Evolutionary conservation across 768 basidiomycete species (phyloP).

Genomic region (Leucogyrophana mollusca): DNA sequence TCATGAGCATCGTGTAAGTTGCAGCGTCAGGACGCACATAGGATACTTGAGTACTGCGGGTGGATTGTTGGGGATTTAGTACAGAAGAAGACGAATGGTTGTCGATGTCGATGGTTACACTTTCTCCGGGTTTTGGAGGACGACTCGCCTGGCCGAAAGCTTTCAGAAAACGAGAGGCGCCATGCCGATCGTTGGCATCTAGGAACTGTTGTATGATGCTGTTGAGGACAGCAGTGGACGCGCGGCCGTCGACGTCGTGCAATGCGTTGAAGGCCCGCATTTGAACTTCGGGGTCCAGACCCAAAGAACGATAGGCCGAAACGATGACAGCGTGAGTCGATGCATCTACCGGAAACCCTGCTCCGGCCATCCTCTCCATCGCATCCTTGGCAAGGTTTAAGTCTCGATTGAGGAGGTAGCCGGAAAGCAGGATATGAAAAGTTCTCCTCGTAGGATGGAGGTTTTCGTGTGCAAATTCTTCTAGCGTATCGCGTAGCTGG

Average conservation of each 20-base stretch:
- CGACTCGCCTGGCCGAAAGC: slow-evolving; percentile 40
- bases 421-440: slow-evolving; percentile 66
- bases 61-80: neutral
- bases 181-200: slow-evolving; percentile 49
- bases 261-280: slow-evolving; percentile 49
- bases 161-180: slow-evolving; percentile 46
- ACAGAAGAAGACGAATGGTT: slow-evolving; percentile 9
- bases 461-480: slow-evolving; percentile 46
- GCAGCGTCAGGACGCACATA: slow-evolving; percentile 46
- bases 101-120: slow-evolving; percentile 32
- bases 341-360: slow-evolving; percentile 52
- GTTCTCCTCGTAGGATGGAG: slow-evolving; percentile 58
- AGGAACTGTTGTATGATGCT: slow-evolving; percentile 62
- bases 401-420: slow-evolving; percentile 68
- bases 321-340: slow-evolving; percentile 62
- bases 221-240: slow-evolving; percentile 63
- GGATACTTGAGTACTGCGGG: neutral
- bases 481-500: slow-evolving; percentile 42
- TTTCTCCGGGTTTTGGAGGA: slow-evolving; percentile 15
- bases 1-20: slow-evolving; percentile 66
- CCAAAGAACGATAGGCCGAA: slow-evolving; percentile 57
- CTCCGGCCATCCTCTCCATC: slow-evolving; percentile 55
- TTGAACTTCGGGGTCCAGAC: slow-evolving; percentile 55
- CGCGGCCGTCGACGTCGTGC: slow-evolving; percentile 33
- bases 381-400: slow-evolving; percentile 51